Base-by-base conservation (phyloP, 805 yeast genomes). In the Candida silvicultrix region DNA sequence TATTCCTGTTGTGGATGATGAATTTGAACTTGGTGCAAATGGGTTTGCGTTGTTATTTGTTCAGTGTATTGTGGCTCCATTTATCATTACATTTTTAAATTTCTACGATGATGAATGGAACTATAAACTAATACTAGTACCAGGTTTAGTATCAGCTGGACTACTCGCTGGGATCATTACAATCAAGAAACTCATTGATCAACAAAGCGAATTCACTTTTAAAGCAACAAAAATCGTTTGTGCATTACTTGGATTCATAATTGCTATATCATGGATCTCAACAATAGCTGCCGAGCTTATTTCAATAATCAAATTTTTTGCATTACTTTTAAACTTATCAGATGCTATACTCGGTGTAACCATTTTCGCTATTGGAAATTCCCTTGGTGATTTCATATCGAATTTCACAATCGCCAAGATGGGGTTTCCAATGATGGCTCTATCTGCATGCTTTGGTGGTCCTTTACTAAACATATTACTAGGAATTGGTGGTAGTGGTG, bases 401-500 rank as follows among this genome's bases (percentile, higher is more conserved):
- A 89, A 92, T 56, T 67, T 83, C 41, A 85, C 95, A 0, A 80
- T 92, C 42, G 90, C 96, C 0, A 71, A 69, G 49, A 80, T 87
- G 79, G 97, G 97, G 0, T 83, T 80, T 68, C 89, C 97, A 0
- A 75, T 86, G 46, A 87, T 92, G 90, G 97, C 97, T 0, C 69
- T 94, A 19, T 86, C 95, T 11, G 97, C 97, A 0, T 90, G 98
- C 58, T 86, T 90, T 63, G 98, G 97, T 0, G 94, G 97, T 2
- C 98, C 98, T 0, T 66, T 92, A 49, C 63, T 92, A 44, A 85
- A 89, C 43, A 68, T 85, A 40, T 66, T 92, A 14, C 69, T 90
- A 22, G 95, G 97, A 0, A 67, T 92, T 49, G 97, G 97, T 0
- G 61, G 83, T 4, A 81, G 85, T 53, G 86, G 89, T 0, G 51